Conservation (phyloP, 192 early-diverging fungal species). For the Chytriomyces hyalinus region DNA sequence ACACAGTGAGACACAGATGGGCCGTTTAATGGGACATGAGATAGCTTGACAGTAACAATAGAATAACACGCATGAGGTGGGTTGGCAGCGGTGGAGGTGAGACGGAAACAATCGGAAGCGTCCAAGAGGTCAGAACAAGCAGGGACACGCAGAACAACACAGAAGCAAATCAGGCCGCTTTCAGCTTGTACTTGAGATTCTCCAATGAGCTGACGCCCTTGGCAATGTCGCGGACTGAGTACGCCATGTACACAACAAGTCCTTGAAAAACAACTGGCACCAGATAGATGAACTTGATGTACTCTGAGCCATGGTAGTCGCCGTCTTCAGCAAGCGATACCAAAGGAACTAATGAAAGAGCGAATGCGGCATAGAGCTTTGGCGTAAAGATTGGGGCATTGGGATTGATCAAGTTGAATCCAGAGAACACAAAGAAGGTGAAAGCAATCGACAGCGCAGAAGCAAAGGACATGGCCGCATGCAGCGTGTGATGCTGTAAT, state of each 20-base stretch:
- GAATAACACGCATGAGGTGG: too few relatives aligned
- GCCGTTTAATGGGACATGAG: too few relatives aligned
- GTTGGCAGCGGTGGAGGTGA: too few relatives aligned
- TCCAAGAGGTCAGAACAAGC: neutral
- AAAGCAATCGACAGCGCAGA: conserved; percentile 1
- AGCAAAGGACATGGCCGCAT: neutral
- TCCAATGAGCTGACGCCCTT: neutral
- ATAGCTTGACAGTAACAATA: too few relatives aligned
- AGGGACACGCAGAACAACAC: neutral
- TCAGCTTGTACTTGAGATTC: neutral
- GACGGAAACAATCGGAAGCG: too few relatives aligned
- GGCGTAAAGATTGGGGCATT: neutral
- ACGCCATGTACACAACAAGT: neutral
- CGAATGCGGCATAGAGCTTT: neutral
- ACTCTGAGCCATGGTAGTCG: neutral
- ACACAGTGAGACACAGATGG: too few relatives aligned
- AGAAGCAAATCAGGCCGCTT: conserved; percentile 10
- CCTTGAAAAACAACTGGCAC: neutral
- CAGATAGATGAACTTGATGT: neutral
- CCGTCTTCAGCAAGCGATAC: neutral
- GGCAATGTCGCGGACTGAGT: neutral
- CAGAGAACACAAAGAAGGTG: conserved; percentile 2
- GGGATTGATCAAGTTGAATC: neutral
- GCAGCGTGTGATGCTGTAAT: neutral
- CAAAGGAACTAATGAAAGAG: neutral